Conservation (phyloP, 2,329 filamentous ascomycete genomes). For the Arthrobotrys sinensis region DNA sequence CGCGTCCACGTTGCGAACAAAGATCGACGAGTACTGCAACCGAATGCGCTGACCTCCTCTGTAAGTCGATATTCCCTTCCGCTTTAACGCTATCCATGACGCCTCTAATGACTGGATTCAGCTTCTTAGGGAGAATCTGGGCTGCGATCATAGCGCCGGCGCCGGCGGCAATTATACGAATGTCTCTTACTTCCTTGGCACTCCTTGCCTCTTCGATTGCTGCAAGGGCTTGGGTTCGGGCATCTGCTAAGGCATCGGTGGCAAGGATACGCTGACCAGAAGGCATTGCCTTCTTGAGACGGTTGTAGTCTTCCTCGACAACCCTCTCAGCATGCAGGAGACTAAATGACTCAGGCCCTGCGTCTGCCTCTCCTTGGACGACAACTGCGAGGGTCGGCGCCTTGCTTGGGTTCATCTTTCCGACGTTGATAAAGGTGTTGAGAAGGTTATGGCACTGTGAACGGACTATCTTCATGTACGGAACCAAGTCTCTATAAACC, state of each 20-base stretch:
- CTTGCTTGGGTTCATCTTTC: slow-evolving; percentile 81
- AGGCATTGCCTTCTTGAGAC: slow-evolving; percentile 87
- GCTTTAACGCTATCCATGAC: slow-evolving; percentile 99
- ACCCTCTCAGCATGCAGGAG: slow-evolving; percentile 90
- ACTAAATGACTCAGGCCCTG: slow-evolving; percentile 92
- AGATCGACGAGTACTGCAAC: slow-evolving; percentile 88
- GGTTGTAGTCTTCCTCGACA: slow-evolving; percentile 86
- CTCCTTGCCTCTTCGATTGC: slow-evolving; percentile 85
- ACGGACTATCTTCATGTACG: slow-evolving; percentile 88
- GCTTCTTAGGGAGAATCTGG: slow-evolving; percentile 90
- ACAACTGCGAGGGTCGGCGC: slow-evolving; percentile 88
- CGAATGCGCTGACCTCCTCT: slow-evolving; percentile 86
- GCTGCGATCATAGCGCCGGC: slow-evolving; percentile 92
- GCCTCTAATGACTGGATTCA: slow-evolving; percentile 90
- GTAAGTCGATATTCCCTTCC: slow-evolving; percentile 90
- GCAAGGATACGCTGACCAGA: slow-evolving; percentile 90
- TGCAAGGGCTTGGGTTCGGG: slow-evolving; percentile 77
- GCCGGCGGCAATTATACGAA: slow-evolving; percentile 87
- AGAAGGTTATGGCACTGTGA: slow-evolving; percentile 92
- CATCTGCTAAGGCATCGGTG: slow-evolving; percentile 82
- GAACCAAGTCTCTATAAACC: slow-evolving; percentile 91
- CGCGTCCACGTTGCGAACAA: slow-evolving; percentile 84
- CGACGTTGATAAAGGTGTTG: slow-evolving; percentile 91
- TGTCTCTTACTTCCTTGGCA: slow-evolving; percentile 85
- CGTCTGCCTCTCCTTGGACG: slow-evolving; percentile 92